A percentile compares a stretch with the other conserved stretches of the same genome.
These are phyloP conservation scores for Xylaria flabelliformis DNA, from an alignment of 495 filamentous ascomycete genomes.

Conservation along the genomic window DNA sequence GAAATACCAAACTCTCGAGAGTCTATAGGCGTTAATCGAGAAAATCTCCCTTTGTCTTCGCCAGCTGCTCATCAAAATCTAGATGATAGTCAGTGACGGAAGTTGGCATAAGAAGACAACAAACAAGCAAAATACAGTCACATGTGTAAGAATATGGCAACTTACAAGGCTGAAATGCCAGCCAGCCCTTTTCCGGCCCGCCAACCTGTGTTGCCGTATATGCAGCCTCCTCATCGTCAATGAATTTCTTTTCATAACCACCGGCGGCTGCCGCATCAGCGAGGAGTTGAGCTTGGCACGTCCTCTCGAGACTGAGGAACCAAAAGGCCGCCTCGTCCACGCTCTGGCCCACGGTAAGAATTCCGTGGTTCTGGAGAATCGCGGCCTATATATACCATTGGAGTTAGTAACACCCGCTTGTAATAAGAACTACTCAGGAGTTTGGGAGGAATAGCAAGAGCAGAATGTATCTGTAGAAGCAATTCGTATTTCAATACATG, in stretches of 20 bases:
- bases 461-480: too few relatives aligned
- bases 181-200: slow-evolving; percentile 53
- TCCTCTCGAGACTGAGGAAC: slow-evolving; percentile 69
- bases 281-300: slow-evolving; percentile 70
- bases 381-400: slow-evolving; percentile 45
- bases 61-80: slow-evolving; percentile 57
- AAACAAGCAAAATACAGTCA: not conserved
- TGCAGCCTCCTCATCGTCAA: slow-evolving; percentile 58
- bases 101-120: not conserved
- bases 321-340: slow-evolving; percentile 74
- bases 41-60: slow-evolving; percentile 53
- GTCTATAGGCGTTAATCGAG: slow-evolving; percentile 25
- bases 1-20: not conserved
- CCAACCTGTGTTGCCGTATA: slow-evolving; percentile 48
- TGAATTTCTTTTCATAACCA: slow-evolving; percentile 63
- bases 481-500: too few relatives aligned
- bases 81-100: slow-evolving; percentile 6
- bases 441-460: too few relatives aligned
- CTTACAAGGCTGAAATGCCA: slow-evolving; percentile 55
- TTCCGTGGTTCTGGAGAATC: slow-evolving; percentile 72
- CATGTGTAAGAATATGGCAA: not conserved
- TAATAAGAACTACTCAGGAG: too few relatives aligned
- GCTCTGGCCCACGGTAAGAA: slow-evolving; percentile 67
- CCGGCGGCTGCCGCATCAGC: slow-evolving; percentile 68
- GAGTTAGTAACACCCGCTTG: too few relatives aligned